Evolutionary conservation across 2,329 filamentous ascomycete genomes (phyloP).

Genomic region (Trichocomaceae sp.): DNA sequence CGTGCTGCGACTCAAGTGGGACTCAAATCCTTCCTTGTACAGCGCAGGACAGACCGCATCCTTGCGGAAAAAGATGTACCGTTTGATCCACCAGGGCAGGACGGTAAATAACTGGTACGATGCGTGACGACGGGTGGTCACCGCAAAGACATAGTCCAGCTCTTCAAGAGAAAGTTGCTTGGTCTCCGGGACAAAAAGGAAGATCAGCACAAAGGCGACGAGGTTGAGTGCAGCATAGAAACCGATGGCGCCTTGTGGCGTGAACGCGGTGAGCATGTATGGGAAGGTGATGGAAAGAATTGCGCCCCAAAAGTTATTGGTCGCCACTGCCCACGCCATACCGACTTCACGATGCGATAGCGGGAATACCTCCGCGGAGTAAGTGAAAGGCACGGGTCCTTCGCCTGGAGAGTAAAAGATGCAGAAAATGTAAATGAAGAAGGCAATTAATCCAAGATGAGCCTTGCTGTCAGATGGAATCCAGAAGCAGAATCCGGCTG

Average conservation of each 20-base stretch:
- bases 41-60: conserved; percentile 42
- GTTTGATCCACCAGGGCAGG: conserved; percentile 54
- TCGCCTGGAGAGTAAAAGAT: conserved; percentile 61
- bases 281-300: conserved; percentile 42
- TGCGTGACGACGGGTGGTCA: conserved; percentile 49
- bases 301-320: conserved; percentile 37
- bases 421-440: conserved; percentile 60
- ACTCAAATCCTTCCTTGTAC: conserved; percentile 29
- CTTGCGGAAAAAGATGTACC: conserved; percentile 49
- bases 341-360: conserved; percentile 48
- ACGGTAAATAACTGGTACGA: conserved; percentile 49
- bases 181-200: conserved; percentile 49
- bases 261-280: conserved; percentile 38
- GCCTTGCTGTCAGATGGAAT: conserved; percentile 39
- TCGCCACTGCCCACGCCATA: conserved; percentile 33
- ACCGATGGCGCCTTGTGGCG: conserved; percentile 47
- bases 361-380: conserved; percentile 51
- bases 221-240: conserved; percentile 54
- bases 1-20: background rate
- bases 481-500: conserved; percentile 54
- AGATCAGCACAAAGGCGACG: conserved; percentile 52
- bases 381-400: conserved; percentile 49
- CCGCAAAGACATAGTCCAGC: conserved; percentile 48
- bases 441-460: conserved; percentile 49
- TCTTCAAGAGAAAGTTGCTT: conserved; percentile 48